Conservation (phyloP, 192 early-diverging fungal genomes). For the Linderina pennispora region DNA sequence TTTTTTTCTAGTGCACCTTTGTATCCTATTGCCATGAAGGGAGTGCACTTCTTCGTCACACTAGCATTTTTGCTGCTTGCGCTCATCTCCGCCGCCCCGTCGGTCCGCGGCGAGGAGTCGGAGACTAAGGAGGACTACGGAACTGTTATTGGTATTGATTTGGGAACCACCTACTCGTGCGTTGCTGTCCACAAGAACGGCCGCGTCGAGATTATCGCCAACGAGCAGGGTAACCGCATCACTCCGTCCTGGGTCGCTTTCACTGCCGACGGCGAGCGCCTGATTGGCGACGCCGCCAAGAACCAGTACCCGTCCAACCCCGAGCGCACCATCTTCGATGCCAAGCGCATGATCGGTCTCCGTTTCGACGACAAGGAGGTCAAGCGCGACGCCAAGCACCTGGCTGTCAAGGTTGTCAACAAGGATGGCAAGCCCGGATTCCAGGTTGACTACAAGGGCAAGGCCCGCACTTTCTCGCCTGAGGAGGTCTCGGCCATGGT, state of each 20-base stretch:
- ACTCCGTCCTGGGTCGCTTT: conserved; percentile 94
- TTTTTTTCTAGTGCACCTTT: conserved; percentile 1
- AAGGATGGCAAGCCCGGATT: conserved; percentile 81
- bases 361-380: conserved; percentile 87
- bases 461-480: conserved; percentile 78
- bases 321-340: conserved; percentile 88
- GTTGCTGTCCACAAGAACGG: conserved; percentile 92
- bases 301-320: conserved; percentile 90
- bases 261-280: conserved; percentile 77
- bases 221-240: conserved; percentile 95
- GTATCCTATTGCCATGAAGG: conserved; percentile 25
- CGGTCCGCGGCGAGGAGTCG: conserved; percentile 34
- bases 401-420: conserved; percentile 84
- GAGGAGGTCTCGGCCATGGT: conserved; percentile 99
- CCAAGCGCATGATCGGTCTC: conserved; percentile 89
- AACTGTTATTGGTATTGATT: conserved; percentile 87
- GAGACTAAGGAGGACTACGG: conserved; percentile 43
- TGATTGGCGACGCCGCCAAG: conserved; percentile 93
- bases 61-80: conserved; percentile 40
- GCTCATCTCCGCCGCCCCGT: conserved; percentile 25
- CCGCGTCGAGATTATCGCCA: conserved; percentile 95
- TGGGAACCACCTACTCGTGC: conserved; percentile 93
- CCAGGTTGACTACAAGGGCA: conserved; percentile 80
- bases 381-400: conserved; percentile 91
- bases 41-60: conserved; percentile 40